phyloP scores from a whole-genome alignment of 2,329 filamentous ascomycete genomes.

The Penicillium crustosum region DNA sequence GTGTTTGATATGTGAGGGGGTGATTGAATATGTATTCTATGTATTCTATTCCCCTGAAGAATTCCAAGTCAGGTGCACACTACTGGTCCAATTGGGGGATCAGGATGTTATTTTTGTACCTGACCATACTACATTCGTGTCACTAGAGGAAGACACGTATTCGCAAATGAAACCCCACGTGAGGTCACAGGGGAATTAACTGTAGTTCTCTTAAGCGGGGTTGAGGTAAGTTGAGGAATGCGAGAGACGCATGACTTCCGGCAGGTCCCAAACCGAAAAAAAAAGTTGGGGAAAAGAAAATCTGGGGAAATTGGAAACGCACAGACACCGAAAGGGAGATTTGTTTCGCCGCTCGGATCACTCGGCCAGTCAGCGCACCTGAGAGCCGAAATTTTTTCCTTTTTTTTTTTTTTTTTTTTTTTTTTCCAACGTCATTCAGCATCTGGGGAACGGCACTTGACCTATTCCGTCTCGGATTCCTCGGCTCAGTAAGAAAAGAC shows the following conservation, averaged over 20 bases:
- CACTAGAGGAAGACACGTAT: not conserved
- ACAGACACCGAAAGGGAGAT: conserved; percentile 7
- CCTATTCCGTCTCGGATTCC: conserved; percentile 9
- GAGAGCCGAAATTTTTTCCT: not conserved
- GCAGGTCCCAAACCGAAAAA: not conserved
- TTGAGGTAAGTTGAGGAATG: no score
- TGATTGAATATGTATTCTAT: not conserved
- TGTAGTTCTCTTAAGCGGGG: not conserved
- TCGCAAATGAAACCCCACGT: not conserved
- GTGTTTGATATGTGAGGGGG: not conserved
- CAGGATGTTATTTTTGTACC: not conserved
- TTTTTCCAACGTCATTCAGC: conserved; percentile 8
- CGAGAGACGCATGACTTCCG: not conserved
- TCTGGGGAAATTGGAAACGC: conserved; percentile 24
- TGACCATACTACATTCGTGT: not conserved
- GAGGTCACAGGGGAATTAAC: not conserved
- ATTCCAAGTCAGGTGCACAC: not conserved
- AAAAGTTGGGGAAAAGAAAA: conserved; percentile 25
- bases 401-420: not conserved
- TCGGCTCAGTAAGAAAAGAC: not conserved
- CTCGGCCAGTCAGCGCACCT: conserved; percentile 19
- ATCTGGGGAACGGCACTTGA: conserved; percentile 16
- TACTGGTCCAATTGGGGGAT: conserved; percentile 4
- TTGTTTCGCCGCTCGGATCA: conserved; percentile 22
- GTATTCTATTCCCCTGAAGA: not conserved